phyloP scores from a whole-genome alignment of 768 basidiomycete genomes.

The Calvatia gigantea region DNA sequence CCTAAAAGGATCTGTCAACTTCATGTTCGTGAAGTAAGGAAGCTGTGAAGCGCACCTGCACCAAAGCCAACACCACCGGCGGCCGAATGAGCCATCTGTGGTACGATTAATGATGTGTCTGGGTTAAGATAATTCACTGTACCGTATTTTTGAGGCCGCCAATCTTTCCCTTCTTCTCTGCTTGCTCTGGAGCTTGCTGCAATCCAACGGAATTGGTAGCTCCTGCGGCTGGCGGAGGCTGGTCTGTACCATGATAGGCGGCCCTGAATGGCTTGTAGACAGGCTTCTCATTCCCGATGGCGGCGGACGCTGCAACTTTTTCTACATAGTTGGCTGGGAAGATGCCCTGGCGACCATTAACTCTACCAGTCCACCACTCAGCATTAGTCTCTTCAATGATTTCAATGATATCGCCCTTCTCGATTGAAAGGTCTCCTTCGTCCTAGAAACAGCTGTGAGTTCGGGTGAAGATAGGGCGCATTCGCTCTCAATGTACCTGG shows the following conservation, averaged over 20 bases:
- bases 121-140: background rate
- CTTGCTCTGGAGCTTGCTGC: slow-evolving; percentile 36
- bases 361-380: slow-evolving; percentile 84
- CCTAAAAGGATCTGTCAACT: slow-evolving; percentile 17
- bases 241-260: slow-evolving; percentile 35
- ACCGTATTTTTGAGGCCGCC: slow-evolving; percentile 60
- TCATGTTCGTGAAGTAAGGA: background rate
- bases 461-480: slow-evolving; percentile 1
- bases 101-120: background rate
- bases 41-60: slow-evolving; percentile 45
- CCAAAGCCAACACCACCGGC: slow-evolving; percentile 77
- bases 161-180: slow-evolving; percentile 57
- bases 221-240: slow-evolving; percentile 31
- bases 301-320: slow-evolving; percentile 31
- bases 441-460: slow-evolving; percentile 41
- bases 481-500: slow-evolving; percentile 30
- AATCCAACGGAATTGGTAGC: slow-evolving; percentile 39
- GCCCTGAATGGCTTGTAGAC: slow-evolving; percentile 44
- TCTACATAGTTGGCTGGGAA: slow-evolving; percentile 80
- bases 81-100: slow-evolving; percentile 54
- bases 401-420: slow-evolving; percentile 72
- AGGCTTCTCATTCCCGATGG: slow-evolving; percentile 20
- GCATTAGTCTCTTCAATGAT: slow-evolving; percentile 75
- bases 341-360: slow-evolving; percentile 63
- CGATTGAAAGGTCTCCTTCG: slow-evolving; percentile 76